Base-by-base conservation (phyloP, 2,329 filamentous ascomycete genomes). In the Verticillium dahliae region DNA sequence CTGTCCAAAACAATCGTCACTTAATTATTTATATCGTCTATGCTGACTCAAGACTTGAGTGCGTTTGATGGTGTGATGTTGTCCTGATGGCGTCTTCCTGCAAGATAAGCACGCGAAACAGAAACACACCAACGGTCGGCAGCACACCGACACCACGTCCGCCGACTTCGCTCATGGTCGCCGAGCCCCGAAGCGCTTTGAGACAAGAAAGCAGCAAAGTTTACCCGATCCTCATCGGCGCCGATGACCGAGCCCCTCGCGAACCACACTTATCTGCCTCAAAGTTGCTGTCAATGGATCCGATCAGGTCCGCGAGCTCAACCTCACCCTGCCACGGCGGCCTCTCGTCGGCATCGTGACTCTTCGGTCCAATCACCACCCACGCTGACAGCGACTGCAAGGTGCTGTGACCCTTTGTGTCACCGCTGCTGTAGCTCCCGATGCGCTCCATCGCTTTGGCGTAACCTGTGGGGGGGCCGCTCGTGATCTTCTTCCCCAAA, bases 331-430 rank as follows among this genome's bases (percentile, higher is more conserved):
- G 55, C 55, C 55, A 57, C 27, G 5, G 27, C 27, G 50, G 59
- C 1, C 63, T 71, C 15, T 67, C 58, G 1, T 68, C 68, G 37
- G 66, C 56, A 11, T 74, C 65, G 2, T 52, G 45, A 73, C 71
- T 1, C 45, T 52, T 52, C 7, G 76, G 75, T 1, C 69, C 76
- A 59, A 76, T 78, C 34, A 78, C 56, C 65, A 78, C 75, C 76
- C 76, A 78, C 14, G 73, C 71, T 55, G 74, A 77, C 38, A 74
- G 63, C 9, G 76, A 76, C 65, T 70, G 67, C 6, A 73, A 67
- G 10, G 67, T 70, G 9, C 72, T 70, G 33, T 69, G 68, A 1
- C 62, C 39, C 34, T 50, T 39, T 37, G 35, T n/a, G 27, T 52
- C 67, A 0, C 52, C 64, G 3, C 61, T 59, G 13, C 60, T 61